phyloP scores from a whole-genome alignment of 2,329 filamentous ascomycete species.

The Cercospora nicotianae region DNA sequence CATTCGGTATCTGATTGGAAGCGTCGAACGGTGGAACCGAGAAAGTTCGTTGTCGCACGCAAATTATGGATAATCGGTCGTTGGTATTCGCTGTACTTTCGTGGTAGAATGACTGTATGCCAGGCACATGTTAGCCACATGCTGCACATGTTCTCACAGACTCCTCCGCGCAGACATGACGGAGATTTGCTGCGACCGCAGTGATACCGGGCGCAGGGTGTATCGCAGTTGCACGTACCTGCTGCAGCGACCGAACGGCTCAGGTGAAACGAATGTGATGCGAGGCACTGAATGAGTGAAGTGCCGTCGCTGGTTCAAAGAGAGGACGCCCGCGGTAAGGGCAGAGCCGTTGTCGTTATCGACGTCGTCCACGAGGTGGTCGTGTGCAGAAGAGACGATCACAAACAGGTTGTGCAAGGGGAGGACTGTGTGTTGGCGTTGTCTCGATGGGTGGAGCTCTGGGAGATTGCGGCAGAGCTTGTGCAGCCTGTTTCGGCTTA shows the following conservation, averaged over 20 bases:
- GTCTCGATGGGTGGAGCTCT: not conserved
- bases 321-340: slow-evolving; percentile 11
- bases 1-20: slow-evolving; percentile 2
- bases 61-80: not conserved
- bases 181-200: not conserved
- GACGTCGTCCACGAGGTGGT: not conserved
- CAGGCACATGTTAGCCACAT: not conserved
- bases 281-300: slow-evolving; percentile 15
- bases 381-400: not conserved
- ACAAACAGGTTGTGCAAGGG: not conserved
- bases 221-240: slow-evolving; percentile 11
- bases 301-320: slow-evolving; percentile 13
- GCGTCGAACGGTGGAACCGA: not conserved
- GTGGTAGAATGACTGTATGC: not conserved
- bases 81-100: not conserved
- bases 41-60: not conserved
- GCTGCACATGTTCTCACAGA: slow-evolving; percentile 3
- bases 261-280: slow-evolving; percentile 5
- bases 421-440: not conserved
- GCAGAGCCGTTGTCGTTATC: slow-evolving; percentile 3
- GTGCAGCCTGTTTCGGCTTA: not conserved
- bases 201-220: slow-evolving; percentile 4
- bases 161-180: not conserved
- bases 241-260: not conserved
- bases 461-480: not conserved